These are phyloP conservation scores for Exobasidium rhododendri DNA, from an alignment of 1,284 basidiomycete species.

Conservation along the genomic window DNA sequence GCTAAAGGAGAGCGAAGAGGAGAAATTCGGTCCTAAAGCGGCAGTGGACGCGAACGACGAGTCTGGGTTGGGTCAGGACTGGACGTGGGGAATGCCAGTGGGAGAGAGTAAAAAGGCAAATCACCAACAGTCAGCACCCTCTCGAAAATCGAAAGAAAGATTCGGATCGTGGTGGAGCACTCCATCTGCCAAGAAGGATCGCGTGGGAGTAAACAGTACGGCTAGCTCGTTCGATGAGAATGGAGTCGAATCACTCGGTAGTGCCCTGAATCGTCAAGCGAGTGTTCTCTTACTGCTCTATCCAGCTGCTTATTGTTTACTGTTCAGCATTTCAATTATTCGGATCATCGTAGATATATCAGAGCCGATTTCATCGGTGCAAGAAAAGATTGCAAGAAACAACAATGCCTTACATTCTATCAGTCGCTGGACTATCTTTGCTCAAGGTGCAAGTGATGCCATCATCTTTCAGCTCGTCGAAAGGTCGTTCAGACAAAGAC, in stretches of 20 bases:
- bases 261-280: slow-evolving; percentile 44
- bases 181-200: not conserved
- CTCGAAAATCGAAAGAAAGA: not conserved
- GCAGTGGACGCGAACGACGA: slow-evolving; percentile 18
- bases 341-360: slow-evolving; percentile 33
- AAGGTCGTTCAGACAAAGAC: slow-evolving; percentile 32
- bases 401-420: slow-evolving; percentile 33
- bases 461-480: slow-evolving; percentile 49
- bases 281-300: slow-evolving; percentile 40
- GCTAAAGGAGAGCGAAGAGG: slow-evolving; percentile 23
- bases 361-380: not conserved
- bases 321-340: slow-evolving; percentile 42
- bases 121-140: not conserved
- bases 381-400: slow-evolving; percentile 10
- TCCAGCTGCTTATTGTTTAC: slow-evolving; percentile 35
- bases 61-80: slow-evolving; percentile 25
- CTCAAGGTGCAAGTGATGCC: slow-evolving; percentile 43
- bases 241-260: slow-evolving; percentile 39
- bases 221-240: slow-evolving; percentile 10
- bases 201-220: not conserved
- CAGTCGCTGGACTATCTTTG: slow-evolving; percentile 41
- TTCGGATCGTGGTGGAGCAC: not conserved
- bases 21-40: not conserved
- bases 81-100: slow-evolving; percentile 43
- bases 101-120: not conserved